Evolutionary conservation across 306 rosid species (phyloP), one percentile per base, ranked within the genome.

Genomic region (Pterocarpus macrocarpus): DNA sequence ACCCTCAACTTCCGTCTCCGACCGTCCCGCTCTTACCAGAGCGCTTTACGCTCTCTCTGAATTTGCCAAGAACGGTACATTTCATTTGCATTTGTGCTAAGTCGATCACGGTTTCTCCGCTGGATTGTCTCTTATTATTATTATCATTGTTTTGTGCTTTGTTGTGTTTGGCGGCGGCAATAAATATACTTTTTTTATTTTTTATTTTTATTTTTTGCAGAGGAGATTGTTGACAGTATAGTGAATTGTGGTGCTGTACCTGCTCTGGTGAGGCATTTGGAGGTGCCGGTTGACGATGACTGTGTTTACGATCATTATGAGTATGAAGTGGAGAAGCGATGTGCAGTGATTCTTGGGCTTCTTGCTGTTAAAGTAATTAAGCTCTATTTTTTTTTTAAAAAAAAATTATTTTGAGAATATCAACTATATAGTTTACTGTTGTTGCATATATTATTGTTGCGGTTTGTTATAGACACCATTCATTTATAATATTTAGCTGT

Each of bases 291-390:
- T 4, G 82, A 77, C 0, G 53, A 34, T 2, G 49, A 78, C 0
- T 32, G 34, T 3, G 17, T 11, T 39, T 41, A 33, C 1, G 17
- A 61, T 30, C 64, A 30, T 15, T 64, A 49, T 4, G 76, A 62
- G 71, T 56, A 70, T 35, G 94, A 84, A 43, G 80, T 93, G 44
- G 89, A 83, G 83, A 90, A 75, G 62, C 78, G 69, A 3, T 72
- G 91, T 45, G 91, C 88, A 1, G 17, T 47, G 0, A 64, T 84
- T 5, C 89, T 93, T 1, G 90, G 89, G 8, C 88, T 89, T 70
- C 83, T 91, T 2, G 92, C 91, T 5, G 57, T 79, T 7, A 86
- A 86, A 57, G 97, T 93, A 83, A 84, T 71, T 81, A 5, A n/a
- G 12, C 34, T 7, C 2, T 28, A 1, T 34, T 22, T 58, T 22